Evolutionary conservation across 305 asterid species (phyloP), one percentile per base, ranked within the genome.

Genomic region (Fraxinus latifolia): DNA sequence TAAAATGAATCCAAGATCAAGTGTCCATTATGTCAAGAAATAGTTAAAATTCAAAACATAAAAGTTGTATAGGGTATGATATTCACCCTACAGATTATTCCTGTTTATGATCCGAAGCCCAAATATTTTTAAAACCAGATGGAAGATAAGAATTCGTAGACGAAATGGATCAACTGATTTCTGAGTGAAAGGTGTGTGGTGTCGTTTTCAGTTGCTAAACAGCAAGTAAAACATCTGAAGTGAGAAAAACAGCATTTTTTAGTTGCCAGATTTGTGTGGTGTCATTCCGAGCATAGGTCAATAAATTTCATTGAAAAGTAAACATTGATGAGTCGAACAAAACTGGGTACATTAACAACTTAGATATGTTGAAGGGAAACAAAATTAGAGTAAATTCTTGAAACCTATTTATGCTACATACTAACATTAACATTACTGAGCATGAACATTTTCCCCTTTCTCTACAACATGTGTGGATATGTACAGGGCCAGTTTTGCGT

Each of bases 1-100:
- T 21, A 78, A 33, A 42, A 55, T 36, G 71, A 58, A 47, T 71
- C 68, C 77, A 78, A 75, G 81, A 50, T 29, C 73, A 72, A 36
- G 17, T 65, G 77, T 31, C 70, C 81, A 42, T 65, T 47, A 62
- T 17, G 73, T 60, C n/a, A 7, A 68, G 44, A 72, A 14, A 11
- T 5, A 37, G 71, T 5, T 67, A 74, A 84, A 78, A 25, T 71
- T 47, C 19, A 65, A n/a, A 12, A 11, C 36, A 23, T 75, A 36
- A 39, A 36, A 14, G 21, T 23, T 42, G 19, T 50, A 23, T 17
- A 4, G 33, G 12, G 60, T 6, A 39, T 4, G 7, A 36, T 33
- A 55, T 27, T 11, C 1, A 19, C 33, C 50, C 39, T 47, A 76
- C 47, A 47, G 65, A n/a, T 47, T 44, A 60, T 39, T 71, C 42